Base-by-base conservation (phyloP, 1,139 yeast species). In the Sugiyamaella castrensis region DNA sequence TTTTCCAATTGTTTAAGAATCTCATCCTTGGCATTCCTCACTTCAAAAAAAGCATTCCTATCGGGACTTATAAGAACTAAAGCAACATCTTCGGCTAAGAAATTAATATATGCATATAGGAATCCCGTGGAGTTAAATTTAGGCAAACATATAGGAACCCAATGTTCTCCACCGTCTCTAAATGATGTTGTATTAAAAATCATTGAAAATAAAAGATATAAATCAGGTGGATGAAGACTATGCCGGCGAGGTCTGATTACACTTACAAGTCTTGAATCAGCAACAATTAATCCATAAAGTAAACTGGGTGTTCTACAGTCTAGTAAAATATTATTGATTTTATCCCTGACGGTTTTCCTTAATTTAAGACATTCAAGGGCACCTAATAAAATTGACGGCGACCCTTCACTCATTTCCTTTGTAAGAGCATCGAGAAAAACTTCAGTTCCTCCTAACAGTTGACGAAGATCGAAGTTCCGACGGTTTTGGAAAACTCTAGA, bases 141-240 rank as follows among this genome's bases (percentile, higher is more conserved):
- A 0, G 98, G 96, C 66, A 92, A 75, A 64, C 98, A 92, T 1
- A 92, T 74, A 0, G 98, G 98, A 11, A 88, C 79, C 98, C 98
- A 92, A 53, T 88, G 79, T 60, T 91, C 96, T 57, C 86, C 92
- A 44, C 73, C 74, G 16, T 73, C 73, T 41, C 67, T 69, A 58
- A 77, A 77, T 1, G 79, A 71, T 27, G 70, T 67, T 9, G 81
- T 75, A 57, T 79, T 78, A 62, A 76, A 80, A 1, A 84, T 74
- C 71, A 84, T 74, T 28, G 82, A 79, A 57, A 83, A 82, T 27
- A 84, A 65, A 11, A 84, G 68, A 52, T 82, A 84, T 11, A 84
- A 68, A 61, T 84, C 92, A 1, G 81, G 80, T 0, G 89, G 85
- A 60, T 84, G 88, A 35, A 84, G 61, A 8, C 84, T 78, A 62